These are phyloP conservation scores for Rosa lucieae DNA, from an alignment of 306 rosid genomes.

Conservation along the genomic window DNA sequence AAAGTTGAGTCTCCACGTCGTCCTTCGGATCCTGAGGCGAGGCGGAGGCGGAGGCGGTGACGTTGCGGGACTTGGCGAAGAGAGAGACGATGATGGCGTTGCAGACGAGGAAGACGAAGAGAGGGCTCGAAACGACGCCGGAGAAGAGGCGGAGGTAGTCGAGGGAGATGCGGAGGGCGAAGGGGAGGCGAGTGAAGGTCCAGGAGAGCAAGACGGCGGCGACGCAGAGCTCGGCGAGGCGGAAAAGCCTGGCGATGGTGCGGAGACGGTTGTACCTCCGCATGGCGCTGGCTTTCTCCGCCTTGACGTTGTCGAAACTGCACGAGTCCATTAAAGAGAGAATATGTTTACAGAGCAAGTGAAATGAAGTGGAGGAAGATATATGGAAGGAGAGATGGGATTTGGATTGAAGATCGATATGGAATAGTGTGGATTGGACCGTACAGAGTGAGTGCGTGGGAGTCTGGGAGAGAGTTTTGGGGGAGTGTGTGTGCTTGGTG, in stretches of 20 bases:
- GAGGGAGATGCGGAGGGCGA: slow-evolving; percentile 43
- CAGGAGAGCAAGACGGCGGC: slow-evolving; percentile 46
- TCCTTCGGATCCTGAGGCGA: neutral
- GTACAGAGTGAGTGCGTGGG: neutral
- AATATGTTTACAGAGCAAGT: neutral
- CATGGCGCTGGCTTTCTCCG: slow-evolving; percentile 28
- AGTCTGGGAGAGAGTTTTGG: neutral
- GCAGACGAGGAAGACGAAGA: slow-evolving; percentile 65
- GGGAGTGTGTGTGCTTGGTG: neutral
- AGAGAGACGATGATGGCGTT: slow-evolving; percentile 67
- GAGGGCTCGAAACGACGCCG: slow-evolving; percentile 45
- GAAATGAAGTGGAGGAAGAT: neutral
- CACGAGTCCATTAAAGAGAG: slow-evolving; percentile 39
- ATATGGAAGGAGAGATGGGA: neutral
- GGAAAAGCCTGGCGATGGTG: slow-evolving; percentile 45
- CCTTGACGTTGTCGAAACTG: slow-evolving; percentile 31
- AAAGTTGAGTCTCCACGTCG: slow-evolving; percentile 27
- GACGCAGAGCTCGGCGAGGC: slow-evolving; percentile 38
- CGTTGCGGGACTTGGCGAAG: slow-evolving; percentile 45
- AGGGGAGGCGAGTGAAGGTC: slow-evolving; percentile 59
- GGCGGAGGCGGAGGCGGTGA: neutral
- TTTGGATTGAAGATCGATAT: neutral
- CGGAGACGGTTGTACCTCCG: slow-evolving; percentile 31
- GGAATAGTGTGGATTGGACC: neutral
- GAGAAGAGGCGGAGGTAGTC: slow-evolving; percentile 40